These are phyloP conservation scores for Ceratobasidium sp. DNA, from an alignment of 1,284 basidiomycete species.

Conservation along the genomic window DNA sequence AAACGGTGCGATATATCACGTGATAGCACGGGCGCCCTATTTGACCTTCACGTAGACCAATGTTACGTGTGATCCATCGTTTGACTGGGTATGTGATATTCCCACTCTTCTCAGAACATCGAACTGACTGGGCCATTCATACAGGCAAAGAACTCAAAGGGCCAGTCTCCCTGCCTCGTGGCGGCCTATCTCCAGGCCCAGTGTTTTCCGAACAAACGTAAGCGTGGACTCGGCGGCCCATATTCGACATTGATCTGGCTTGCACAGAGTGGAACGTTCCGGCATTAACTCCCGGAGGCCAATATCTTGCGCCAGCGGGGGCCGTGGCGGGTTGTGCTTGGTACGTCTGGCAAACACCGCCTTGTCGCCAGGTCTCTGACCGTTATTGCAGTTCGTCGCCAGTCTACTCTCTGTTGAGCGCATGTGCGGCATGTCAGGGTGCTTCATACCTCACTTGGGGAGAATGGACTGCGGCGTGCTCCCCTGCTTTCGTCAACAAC, in stretches of 20 bases:
- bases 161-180: slow-evolving; percentile 40
- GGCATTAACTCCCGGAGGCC: slow-evolving; percentile 17
- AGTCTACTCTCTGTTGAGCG: slow-evolving; percentile 34
- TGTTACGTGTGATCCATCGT: slow-evolving; percentile 26
- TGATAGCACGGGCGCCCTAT: slow-evolving; percentile 10
- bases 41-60: slow-evolving; percentile 27
- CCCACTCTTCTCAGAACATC: not conserved
- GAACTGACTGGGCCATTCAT: not conserved
- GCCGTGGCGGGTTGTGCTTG: slow-evolving; percentile 36
- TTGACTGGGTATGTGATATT: slow-evolving; percentile 13
- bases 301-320: slow-evolving; percentile 23
- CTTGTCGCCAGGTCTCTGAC: not conserved
- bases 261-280: slow-evolving; percentile 39
- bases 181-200: slow-evolving; percentile 39
- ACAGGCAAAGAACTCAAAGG: slow-evolving; percentile 35
- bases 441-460: slow-evolving; percentile 32
- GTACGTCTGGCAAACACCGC: not conserved
- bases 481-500: slow-evolving; percentile 15
- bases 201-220: slow-evolving; percentile 35
- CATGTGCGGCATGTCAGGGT: slow-evolving; percentile 38
- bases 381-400: slow-evolving; percentile 27
- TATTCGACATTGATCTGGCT: not conserved
- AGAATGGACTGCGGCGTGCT: slow-evolving; percentile 31
- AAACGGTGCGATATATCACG: slow-evolving; percentile 32
- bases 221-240: not conserved